Evolutionary conservation across 768 basidiomycete species (phyloP).

Genomic region (Kwoniella europaea): DNA sequence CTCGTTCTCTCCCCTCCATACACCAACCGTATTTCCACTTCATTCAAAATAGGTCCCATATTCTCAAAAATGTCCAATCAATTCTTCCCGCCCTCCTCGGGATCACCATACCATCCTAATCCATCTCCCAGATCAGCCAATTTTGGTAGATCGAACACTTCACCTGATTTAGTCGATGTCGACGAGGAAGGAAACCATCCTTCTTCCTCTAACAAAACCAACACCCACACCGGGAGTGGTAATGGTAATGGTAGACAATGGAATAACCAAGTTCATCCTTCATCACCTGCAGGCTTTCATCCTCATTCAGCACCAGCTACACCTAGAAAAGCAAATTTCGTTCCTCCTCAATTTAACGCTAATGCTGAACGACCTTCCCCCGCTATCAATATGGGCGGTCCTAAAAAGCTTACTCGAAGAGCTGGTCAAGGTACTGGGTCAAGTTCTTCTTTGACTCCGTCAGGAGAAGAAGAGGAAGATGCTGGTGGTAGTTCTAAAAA

Average conservation of each 20-base stretch:
- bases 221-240: background rate
- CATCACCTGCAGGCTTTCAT: no score
- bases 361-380: slow-evolving; percentile 1
- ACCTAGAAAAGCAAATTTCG: background rate
- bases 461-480: background rate
- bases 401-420: slow-evolving; percentile 5
- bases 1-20: background rate
- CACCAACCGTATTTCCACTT: background rate
- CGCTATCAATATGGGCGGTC: background rate
- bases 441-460: background rate
- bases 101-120: background rate
- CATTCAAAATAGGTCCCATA: background rate
- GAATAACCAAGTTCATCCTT: background rate
- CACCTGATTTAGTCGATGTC: background rate
- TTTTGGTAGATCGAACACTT: background rate
- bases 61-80: slow-evolving; percentile 1
- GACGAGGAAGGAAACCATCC: background rate
- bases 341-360: background rate
- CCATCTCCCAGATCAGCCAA: background rate
- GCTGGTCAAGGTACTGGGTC: background rate
- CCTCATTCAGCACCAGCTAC: background rate
- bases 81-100: background rate
- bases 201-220: background rate
- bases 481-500: background rate
- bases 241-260: background rate